A percentile compares a stretch with the other conserved stretches of the same genome.
Conservation (phyloP, 129 eudicot genomes). For the Artemisia argyi region DNA sequence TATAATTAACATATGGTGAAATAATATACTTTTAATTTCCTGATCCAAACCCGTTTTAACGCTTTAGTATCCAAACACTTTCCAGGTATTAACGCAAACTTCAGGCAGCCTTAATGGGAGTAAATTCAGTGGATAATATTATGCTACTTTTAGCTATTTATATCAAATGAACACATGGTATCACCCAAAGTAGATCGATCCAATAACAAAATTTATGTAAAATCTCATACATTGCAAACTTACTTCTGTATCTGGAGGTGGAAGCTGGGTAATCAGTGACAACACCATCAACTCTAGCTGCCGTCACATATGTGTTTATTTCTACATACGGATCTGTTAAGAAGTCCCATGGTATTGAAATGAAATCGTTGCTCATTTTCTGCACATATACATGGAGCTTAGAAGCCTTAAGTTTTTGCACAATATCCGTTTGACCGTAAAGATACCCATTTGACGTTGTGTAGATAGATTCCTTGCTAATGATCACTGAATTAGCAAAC, state of each 20-base stretch:
- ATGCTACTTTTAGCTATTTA: no score
- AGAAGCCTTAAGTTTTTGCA: conserved; percentile 49
- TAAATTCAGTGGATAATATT: no score
- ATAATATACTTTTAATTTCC: no score
- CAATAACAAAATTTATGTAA: no score
- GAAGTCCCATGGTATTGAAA: conserved; percentile 72
- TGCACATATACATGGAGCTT: conserved; percentile 55
- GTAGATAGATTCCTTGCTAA: conserved; percentile 52
- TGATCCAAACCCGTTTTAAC: no score
- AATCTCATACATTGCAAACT: conserved; percentile 26
- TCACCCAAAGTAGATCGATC: no score
- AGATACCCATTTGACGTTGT: conserved; percentile 39
- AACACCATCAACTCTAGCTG: conserved; percentile 51
- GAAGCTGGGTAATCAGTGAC: conserved; percentile 69
- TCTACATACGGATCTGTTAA: conserved; percentile 65
- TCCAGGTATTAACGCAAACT: no score
- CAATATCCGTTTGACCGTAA: conserved; percentile 42
- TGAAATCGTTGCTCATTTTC: conserved; percentile 58
- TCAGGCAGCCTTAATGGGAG: no score
- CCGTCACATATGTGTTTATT: conserved; percentile 33
- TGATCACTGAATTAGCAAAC: conserved; percentile 55
- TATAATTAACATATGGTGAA: no score
- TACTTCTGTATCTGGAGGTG: conserved; percentile 61
- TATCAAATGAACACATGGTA: no score
- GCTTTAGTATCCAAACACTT: no score